Conservation (phyloP, 352 stramenopile species). For the Phytophthora sp. region DNA sequence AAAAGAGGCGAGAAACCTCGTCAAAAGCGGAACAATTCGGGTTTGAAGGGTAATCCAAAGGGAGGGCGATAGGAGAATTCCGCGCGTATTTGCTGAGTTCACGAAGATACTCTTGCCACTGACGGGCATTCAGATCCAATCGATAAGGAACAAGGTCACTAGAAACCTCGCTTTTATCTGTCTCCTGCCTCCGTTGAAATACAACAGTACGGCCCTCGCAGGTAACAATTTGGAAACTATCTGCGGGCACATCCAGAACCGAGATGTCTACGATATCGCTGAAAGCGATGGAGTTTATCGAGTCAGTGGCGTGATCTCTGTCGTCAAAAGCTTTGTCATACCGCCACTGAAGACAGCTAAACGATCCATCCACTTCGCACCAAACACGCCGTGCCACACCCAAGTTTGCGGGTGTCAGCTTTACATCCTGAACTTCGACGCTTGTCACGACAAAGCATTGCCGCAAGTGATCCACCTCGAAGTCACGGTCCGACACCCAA, state of each 20-base stretch:
- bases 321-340: slow-evolving; percentile 22
- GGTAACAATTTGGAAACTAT: slow-evolving; percentile 53
- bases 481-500: slow-evolving; percentile 42
- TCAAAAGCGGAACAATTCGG: no score
- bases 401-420: slow-evolving; percentile 11
- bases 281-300: slow-evolving; percentile 33
- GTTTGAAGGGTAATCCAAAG: no score
- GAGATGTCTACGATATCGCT: slow-evolving; percentile 37
- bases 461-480: slow-evolving; percentile 31
- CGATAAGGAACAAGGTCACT: slow-evolving; percentile 8
- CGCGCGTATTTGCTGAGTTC: slow-evolving; percentile 52
- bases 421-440: not conserved
- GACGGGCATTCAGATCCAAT: slow-evolving; percentile 30
- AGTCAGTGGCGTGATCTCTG: not conserved
- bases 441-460: slow-evolving; percentile 9
- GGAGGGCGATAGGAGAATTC: slow-evolving; percentile 9
- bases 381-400: slow-evolving; percentile 52
- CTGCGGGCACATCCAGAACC: slow-evolving; percentile 15
- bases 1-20: not conserved
- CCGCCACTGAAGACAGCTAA: slow-evolving; percentile 56
- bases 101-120: slow-evolving; percentile 61
- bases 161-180: not conserved
- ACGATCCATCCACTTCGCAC: slow-evolving; percentile 57
- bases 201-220: slow-evolving; percentile 37
- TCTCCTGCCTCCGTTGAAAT: slow-evolving; percentile 48